A percentile compares a stretch with the other conserved stretches of the same genome.
Conservation (phyloP, 345 rosid species). For the Aethionema arabicum region DNA sequence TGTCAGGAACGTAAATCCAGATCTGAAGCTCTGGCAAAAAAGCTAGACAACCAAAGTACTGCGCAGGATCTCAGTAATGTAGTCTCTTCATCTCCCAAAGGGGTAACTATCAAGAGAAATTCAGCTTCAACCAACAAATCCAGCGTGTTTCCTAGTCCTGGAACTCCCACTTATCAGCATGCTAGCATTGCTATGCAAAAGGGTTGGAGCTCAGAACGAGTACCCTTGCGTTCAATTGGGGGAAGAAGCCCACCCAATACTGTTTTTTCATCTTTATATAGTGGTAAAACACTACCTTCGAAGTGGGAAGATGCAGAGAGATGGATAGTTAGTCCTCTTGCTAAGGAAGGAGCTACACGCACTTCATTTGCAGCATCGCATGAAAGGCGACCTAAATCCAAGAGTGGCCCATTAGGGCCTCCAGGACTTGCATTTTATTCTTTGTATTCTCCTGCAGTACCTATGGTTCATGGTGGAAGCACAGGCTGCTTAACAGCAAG, state of each 20-base stretch:
- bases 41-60: slow-evolving; percentile 62
- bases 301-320: slow-evolving; percentile 99
- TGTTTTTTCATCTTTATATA: slow-evolving; percentile 57
- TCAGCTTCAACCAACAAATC: slow-evolving; percentile 51
- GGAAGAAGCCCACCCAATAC: slow-evolving; percentile 57
- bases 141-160: slow-evolving; percentile 82
- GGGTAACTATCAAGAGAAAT: slow-evolving; percentile 53
- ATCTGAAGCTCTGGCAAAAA: slow-evolving; percentile 63
- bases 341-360: slow-evolving; percentile 55
- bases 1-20: slow-evolving; percentile 77
- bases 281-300: slow-evolving; percentile 84
- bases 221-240: slow-evolving; percentile 55
- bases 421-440: slow-evolving; percentile 80
- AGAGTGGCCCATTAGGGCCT: slow-evolving; percentile 97
- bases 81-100: slow-evolving; percentile 59
- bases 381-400: slow-evolving; percentile 74
- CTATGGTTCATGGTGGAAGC: slow-evolving; percentile 56
- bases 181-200: slow-evolving; percentile 65
- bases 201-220: slow-evolving; percentile 97
- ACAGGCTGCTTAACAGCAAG: slow-evolving; percentile 46
- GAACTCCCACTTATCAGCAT: slow-evolving; percentile 67
- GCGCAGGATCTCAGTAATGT: slow-evolving; percentile 77
- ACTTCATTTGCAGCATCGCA: slow-evolving; percentile 53
- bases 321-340: slow-evolving; percentile 94
- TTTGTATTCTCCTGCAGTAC: slow-evolving; percentile 69